These are phyloP conservation scores for Ballota nigra DNA, from an alignment of 257 asterid species.

Conservation along the genomic window DNA sequence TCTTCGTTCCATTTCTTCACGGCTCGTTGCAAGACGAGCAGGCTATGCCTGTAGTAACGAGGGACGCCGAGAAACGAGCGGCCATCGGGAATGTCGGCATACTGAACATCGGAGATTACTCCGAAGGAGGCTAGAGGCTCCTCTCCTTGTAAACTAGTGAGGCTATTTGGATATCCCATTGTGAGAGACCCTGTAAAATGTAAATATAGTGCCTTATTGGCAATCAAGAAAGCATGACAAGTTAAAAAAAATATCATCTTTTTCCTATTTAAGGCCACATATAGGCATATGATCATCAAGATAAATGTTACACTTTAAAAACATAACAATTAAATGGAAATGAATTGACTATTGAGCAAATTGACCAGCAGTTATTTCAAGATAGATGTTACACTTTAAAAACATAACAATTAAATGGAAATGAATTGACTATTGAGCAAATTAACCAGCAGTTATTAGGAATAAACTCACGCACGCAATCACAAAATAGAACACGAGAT, in stretches of 20 bases:
- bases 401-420: not conserved
- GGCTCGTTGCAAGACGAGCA: conserved; percentile 74
- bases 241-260: too few relatives aligned
- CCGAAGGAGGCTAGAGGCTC: conserved; percentile 91
- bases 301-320: not conserved
- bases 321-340: not conserved
- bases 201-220: not conserved
- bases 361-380: too few relatives aligned
- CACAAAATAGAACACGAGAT: too few relatives aligned
- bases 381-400: not conserved
- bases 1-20: conserved; percentile 52
- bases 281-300: not conserved
- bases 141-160: conserved; percentile 35
- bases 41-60: conserved; percentile 84
- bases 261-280: too few relatives aligned
- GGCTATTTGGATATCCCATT: conserved; percentile 60
- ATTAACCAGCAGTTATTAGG: too few relatives aligned
- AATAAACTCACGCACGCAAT: too few relatives aligned
- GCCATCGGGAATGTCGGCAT: conserved; percentile 93
- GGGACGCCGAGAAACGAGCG: conserved; percentile 90
- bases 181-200: conserved; percentile 18
- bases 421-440: not conserved
- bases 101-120: conserved; percentile 90
- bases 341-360: not conserved
- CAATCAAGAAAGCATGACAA: not conserved